phyloP scores from a whole-genome alignment of 1,284 basidiomycete species.

The Chalciporus sp. region DNA sequence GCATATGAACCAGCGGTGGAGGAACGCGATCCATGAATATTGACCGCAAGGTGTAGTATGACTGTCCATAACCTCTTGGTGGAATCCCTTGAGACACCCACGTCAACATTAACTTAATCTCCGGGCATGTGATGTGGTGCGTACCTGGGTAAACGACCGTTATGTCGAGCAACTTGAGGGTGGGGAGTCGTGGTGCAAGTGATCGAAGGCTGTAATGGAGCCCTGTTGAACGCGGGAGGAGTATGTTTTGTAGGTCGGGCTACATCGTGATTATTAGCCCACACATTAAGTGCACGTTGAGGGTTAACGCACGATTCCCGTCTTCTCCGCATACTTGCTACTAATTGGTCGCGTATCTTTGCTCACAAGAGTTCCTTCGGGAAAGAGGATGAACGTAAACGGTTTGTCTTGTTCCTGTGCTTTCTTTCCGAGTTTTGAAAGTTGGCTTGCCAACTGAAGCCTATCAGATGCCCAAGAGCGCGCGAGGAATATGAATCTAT shows the following conservation, averaged over 20 bases:
- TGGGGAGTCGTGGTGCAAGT: conserved; percentile 75
- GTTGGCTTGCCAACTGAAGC: conserved; percentile 58
- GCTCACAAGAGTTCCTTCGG: conserved; percentile 91
- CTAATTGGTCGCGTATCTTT: conserved; percentile 81
- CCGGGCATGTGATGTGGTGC: conserved; percentile 8
- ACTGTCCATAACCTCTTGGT: conserved; percentile 73
- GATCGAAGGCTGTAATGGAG: conserved; percentile 85
- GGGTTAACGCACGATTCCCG: conserved; percentile 68
- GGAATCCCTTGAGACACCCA: conserved; percentile 56
- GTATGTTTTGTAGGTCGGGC: conserved; percentile 77
- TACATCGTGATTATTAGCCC: conserved; percentile 34
- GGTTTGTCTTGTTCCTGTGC: conserved; percentile 69
- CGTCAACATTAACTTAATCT: conserved; percentile 11
- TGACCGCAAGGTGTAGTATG: conserved; percentile 86
- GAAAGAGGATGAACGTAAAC: conserved; percentile 85
- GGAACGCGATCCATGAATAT: conserved; percentile 84
- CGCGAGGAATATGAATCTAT: conserved; percentile 86
- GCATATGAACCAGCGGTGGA: conserved; percentile 87
- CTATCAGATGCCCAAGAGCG: conserved; percentile 87
- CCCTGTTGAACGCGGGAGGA: conserved; percentile 92
- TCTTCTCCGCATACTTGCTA: conserved; percentile 82
- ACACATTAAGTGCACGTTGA: conserved; percentile 3
- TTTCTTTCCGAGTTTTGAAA: conserved; percentile 58
- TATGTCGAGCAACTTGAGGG: conserved; percentile 83
- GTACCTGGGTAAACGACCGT: conserved; percentile 89